These are phyloP conservation scores for Marasmius sp. DNA, from an alignment of 1,284 basidiomycete species.

Conservation along the genomic window DNA sequence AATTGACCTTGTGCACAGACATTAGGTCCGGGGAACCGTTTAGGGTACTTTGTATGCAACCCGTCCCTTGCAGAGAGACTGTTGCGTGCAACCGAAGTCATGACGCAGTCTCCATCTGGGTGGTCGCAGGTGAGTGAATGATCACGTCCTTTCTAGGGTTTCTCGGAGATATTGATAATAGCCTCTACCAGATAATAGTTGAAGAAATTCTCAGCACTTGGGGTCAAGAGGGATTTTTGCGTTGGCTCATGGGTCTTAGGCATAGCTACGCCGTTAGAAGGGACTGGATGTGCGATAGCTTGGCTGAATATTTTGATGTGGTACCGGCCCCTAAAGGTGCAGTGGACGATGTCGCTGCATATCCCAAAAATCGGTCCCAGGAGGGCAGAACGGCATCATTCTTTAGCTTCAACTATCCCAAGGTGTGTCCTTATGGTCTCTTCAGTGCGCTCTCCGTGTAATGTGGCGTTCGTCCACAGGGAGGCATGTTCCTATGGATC, in stretches of 20 bases:
- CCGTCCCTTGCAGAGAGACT: conserved; percentile 42
- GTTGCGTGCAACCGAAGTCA: conserved; percentile 15
- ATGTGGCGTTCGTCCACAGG: conserved; percentile 21
- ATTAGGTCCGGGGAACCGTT: conserved; percentile 54
- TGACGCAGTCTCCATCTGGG: conserved; percentile 14
- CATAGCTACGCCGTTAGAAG: conserved; percentile 9
- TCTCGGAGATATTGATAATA: not conserved
- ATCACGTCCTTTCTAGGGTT: not conserved
- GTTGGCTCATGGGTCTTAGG: conserved; percentile 12
- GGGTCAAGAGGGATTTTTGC: conserved; percentile 13
- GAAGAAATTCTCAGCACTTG: conserved; percentile 11
- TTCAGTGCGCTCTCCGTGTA: conserved; percentile 17
- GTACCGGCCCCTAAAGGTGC: conserved; percentile 1
- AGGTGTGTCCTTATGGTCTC: conserved; percentile 24
- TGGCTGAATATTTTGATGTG: conserved; percentile 14
- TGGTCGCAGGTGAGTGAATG: conserved; percentile 5
- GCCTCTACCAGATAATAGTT: conserved; percentile 5
- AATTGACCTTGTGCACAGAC: conserved; percentile 25
- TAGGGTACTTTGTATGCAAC: conserved; percentile 55
- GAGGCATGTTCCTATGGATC: conserved; percentile 37
- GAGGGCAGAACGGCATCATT: not conserved
- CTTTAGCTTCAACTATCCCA: conserved; percentile 12
- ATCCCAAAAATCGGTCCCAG: conserved; percentile 5
- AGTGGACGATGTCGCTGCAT: not conserved
- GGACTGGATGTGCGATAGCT: conserved; percentile 16